These are phyloP conservation scores for Hypoxylon cercidicola DNA, from an alignment of 495 filamentous ascomycete genomes.

Conservation along the genomic window DNA sequence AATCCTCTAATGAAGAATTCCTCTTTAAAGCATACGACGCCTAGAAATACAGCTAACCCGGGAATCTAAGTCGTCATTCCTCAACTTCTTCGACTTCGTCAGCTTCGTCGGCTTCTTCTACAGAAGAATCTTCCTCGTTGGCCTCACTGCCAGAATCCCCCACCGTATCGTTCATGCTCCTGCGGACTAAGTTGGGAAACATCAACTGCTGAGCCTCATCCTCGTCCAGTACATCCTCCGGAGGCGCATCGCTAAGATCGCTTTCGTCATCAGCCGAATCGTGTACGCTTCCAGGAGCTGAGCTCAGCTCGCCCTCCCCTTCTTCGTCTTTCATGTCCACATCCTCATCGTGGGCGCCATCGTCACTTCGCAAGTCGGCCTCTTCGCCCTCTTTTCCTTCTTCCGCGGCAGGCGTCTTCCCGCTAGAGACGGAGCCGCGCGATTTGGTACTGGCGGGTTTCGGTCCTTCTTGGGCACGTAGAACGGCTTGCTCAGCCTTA, in stretches of 20 bases:
- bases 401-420: slow-evolving; percentile 46
- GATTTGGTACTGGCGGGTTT: slow-evolving; percentile 49
- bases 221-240: slow-evolving; percentile 60
- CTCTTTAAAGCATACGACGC: not conserved
- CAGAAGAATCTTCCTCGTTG: slow-evolving; percentile 38
- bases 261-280: slow-evolving; percentile 85
- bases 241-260: slow-evolving; percentile 74
- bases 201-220: slow-evolving; percentile 55
- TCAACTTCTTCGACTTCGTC: slow-evolving; percentile 42
- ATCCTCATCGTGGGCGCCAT: slow-evolving; percentile 27
- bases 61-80: slow-evolving; percentile 7
- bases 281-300: slow-evolving; percentile 69
- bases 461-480: slow-evolving; percentile 55
- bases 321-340: slow-evolving; percentile 46
- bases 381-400: slow-evolving; percentile 48
- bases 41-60: not conserved
- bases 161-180: slow-evolving; percentile 46
- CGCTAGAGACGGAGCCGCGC: slow-evolving; percentile 55
- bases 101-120: slow-evolving; percentile 36
- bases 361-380: slow-evolving; percentile 32
- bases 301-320: slow-evolving; percentile 47
- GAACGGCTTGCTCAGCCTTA: slow-evolving; percentile 59
- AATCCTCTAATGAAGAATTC: too few relatives aligned
- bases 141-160: slow-evolving; percentile 39
- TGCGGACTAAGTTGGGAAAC: slow-evolving; percentile 55